Evolutionary conservation across 345 rosid species (phyloP).

Genomic region (Kandelia obovata): DNA sequence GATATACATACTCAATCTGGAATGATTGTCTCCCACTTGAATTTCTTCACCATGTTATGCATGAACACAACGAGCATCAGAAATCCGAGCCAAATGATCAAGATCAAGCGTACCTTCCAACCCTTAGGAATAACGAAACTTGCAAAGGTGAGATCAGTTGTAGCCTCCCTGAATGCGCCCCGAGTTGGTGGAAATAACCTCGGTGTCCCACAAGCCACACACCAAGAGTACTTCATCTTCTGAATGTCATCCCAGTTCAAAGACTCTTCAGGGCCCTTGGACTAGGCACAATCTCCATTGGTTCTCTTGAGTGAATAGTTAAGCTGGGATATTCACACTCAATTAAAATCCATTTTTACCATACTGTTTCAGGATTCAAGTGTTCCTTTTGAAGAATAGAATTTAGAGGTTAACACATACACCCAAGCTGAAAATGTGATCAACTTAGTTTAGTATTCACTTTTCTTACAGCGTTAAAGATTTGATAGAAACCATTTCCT

Average conservation of each 20-base stretch:
- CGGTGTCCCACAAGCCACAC: background rate
- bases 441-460: too few relatives aligned
- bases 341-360: background rate
- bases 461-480: too few relatives aligned
- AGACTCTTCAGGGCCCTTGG: background rate
- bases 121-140: constrained; percentile 8
- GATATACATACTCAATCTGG: background rate
- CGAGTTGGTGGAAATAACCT: background rate
- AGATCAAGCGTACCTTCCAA: background rate
- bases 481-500: too few relatives aligned
- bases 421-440: too few relatives aligned
- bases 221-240: constrained; percentile 8
- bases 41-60: background rate
- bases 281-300: constrained; percentile 4
- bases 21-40: background rate
- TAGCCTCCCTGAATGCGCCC: constrained; percentile 7
- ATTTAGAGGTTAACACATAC: too few relatives aligned
- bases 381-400: background rate
- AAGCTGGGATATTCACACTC: background rate
- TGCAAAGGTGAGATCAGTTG: background rate
- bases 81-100: too few relatives aligned
- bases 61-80: background rate
- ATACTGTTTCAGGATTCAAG: too few relatives aligned
- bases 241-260: constrained; percentile 5
- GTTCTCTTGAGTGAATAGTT: background rate